Evolutionary conservation across 257 asterid genomes (phyloP), one percentile per base, ranked within the genome.

Genomic region (Lithospermum erythrorhizon): DNA sequence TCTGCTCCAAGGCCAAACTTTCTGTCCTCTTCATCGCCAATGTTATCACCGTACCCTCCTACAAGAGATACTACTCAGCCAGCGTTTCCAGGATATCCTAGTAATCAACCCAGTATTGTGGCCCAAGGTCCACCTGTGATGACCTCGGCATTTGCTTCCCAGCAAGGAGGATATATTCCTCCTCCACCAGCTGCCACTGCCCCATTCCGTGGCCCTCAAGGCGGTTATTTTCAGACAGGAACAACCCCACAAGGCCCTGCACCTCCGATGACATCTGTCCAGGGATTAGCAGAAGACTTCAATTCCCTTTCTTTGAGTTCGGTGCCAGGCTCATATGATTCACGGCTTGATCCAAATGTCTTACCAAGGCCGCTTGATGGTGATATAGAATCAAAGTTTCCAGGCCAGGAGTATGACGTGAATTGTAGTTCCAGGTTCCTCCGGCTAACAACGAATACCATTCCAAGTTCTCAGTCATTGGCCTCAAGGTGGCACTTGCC

Each of bases 401-500:
- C 78, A 30, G 70, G 86, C 53, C 82, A 75, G 68, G 76, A 69
- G 79, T 82, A 78, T 71, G 89, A 87, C 29, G 65, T 79, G 81
- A 89, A 84, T 78, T 89, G 95, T 63, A 65, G 68, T 64, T 70
- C 88, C 54, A 84, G 87, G 68, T 83, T 74, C 67, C 21, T 87
- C 52, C 82, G 90, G 64, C 70, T 89, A 35, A 82, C 94, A 16
- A 89, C 95, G 47, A 72, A 86, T 73, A 95, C 83, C 35, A 68
- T 87, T 49, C 95, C 95, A 29, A 84, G 74, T 70, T 82, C 93
- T 63, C 93, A 78, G 69, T 81, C 90, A 53, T 68, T 89, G 82
- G 79, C 82, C 59, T 89, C 94, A 17, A 77, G 94, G 65, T 89
- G 97, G 97, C 91, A 89, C 72, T 79, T 89, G 74, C 87, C 94